Conservation (phyloP, 2,329 filamentous ascomycete species). For the Fusarium nanum region DNA sequence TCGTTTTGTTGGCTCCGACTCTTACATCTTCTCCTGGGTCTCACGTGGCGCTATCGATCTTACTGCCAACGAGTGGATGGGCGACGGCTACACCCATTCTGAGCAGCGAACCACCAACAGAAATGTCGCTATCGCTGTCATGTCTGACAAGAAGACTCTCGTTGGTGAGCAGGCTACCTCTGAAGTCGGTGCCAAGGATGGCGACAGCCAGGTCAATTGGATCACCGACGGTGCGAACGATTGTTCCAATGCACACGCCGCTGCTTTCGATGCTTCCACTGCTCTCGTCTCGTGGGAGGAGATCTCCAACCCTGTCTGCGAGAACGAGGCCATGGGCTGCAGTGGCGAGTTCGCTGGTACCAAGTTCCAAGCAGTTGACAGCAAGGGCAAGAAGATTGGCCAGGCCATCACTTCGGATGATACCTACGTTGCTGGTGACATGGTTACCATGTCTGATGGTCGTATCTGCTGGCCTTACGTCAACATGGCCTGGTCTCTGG, state of each 20-base stretch:
- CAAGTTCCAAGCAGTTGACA: slow-evolving; percentile 68
- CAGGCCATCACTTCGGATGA: slow-evolving; percentile 61
- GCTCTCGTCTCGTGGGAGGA: slow-evolving; percentile 72
- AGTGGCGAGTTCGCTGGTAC: slow-evolving; percentile 68
- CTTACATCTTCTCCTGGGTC: slow-evolving; percentile 72
- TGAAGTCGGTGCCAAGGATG: slow-evolving; percentile 62
- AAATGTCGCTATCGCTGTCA: slow-evolving; percentile 68
- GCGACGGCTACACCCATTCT: slow-evolving; percentile 63
- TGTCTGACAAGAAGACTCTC: slow-evolving; percentile 69
- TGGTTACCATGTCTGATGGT: slow-evolving; percentile 69
- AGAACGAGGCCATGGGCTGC: slow-evolving; percentile 69
- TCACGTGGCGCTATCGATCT: slow-evolving; percentile 69
- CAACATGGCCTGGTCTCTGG: slow-evolving; percentile 62
- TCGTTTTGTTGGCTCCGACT: slow-evolving; percentile 62
- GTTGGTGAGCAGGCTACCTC: slow-evolving; percentile 65
- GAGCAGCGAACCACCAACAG: slow-evolving; percentile 67
- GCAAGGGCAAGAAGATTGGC: slow-evolving; percentile 63
- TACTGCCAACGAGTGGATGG: slow-evolving; percentile 68
- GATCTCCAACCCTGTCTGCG: slow-evolving; percentile 65
- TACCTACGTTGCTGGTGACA: slow-evolving; percentile 71
- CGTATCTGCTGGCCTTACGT: slow-evolving; percentile 72
- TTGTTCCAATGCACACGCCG: slow-evolving; percentile 69
- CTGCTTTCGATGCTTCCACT: slow-evolving; percentile 62
- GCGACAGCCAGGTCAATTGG: slow-evolving; percentile 71
- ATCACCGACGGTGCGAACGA: slow-evolving; percentile 63